Conservation (phyloP, 108 stramenopile genomes). For the Tribonema minus region DNA sequence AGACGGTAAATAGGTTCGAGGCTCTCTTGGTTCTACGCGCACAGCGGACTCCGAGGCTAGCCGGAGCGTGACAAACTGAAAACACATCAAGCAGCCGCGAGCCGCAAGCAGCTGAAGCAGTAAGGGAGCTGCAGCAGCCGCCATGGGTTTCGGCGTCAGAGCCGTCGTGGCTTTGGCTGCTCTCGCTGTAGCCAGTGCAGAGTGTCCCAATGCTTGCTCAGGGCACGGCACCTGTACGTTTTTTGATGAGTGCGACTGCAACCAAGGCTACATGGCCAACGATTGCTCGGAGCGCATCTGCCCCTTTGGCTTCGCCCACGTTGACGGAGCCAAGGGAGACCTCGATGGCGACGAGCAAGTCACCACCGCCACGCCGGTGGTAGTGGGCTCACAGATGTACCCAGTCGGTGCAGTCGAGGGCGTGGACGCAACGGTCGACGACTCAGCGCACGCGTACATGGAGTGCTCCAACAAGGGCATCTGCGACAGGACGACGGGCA, state of each 20-base stretch:
- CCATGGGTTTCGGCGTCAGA: too few species aligned
- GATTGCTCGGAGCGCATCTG: slow-evolving; percentile 56
- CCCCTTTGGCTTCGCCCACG: slow-evolving; percentile 54
- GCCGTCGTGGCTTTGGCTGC: slow-evolving; percentile 17
- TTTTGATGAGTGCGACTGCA: slow-evolving; percentile 68
- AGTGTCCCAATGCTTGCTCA: too few species aligned
- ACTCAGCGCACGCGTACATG: slow-evolving; percentile 62
- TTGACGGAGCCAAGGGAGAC: slow-evolving; percentile 54
- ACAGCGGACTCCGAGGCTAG: too few species aligned
- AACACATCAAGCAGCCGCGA: too few species aligned
- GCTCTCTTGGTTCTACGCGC: too few species aligned
- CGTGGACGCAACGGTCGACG: slow-evolving; percentile 15
- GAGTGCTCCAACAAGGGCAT: slow-evolving; percentile 80
- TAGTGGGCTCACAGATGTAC: slow-evolving; percentile 61
- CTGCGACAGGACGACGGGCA: slow-evolving; percentile 66
- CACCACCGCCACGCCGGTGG: slow-evolving; percentile 34
- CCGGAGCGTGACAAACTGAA: too few species aligned
- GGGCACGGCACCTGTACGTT: slow-evolving; percentile 62
- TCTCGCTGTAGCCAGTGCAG: slow-evolving; percentile 9
- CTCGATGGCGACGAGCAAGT: slow-evolving; percentile 40
- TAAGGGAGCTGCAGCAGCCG: too few species aligned
- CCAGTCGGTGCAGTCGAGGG: slow-evolving; percentile 59
- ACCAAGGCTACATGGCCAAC: slow-evolving; percentile 67
- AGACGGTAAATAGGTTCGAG: too few species aligned
- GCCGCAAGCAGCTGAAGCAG: too few species aligned